These are phyloP conservation scores for Calonectria ilicicola DNA, from an alignment of 2,329 filamentous ascomycete species.

Conservation along the genomic window DNA sequence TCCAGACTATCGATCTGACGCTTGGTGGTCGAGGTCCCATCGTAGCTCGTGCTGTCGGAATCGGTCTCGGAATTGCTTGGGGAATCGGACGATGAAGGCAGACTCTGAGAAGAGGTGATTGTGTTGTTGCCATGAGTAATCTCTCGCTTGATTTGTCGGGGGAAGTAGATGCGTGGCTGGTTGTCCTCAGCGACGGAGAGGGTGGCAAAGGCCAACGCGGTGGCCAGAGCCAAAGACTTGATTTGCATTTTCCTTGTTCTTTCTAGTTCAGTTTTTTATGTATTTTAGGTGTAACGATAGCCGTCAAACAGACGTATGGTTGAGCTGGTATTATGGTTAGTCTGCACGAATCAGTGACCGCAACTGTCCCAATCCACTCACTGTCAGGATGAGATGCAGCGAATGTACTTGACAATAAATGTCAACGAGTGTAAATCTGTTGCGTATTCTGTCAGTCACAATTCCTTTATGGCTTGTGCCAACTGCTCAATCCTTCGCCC, in stretches of 20 bases:
- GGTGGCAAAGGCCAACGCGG: constrained; percentile 61
- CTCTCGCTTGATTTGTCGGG: constrained; percentile 66
- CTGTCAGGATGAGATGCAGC: constrained; percentile 64
- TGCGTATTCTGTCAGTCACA: constrained; percentile 20
- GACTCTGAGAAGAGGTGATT: constrained; percentile 44
- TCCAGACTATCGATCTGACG: not conserved
- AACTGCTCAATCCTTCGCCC: not conserved
- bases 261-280: constrained; percentile 31
- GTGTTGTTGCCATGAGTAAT: constrained; percentile 54
- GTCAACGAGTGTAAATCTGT: constrained; percentile 63
- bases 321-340: constrained; percentile 33
- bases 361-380: constrained; percentile 34
- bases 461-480: not conserved
- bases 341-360: not conserved
- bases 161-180: constrained; percentile 68
- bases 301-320: constrained; percentile 34
- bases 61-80: constrained; percentile 28
- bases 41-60: not conserved
- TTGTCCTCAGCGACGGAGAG: constrained; percentile 58
- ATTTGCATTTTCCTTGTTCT: constrained; percentile 61
- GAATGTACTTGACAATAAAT: constrained; percentile 70
- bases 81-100: constrained; percentile 33
- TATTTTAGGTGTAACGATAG: constrained; percentile 31
- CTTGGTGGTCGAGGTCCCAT: not conserved
- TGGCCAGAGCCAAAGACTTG: constrained; percentile 59